Base-by-base conservation (phyloP, 352 stramenopile species). In the Pythium dissotocum region DNA sequence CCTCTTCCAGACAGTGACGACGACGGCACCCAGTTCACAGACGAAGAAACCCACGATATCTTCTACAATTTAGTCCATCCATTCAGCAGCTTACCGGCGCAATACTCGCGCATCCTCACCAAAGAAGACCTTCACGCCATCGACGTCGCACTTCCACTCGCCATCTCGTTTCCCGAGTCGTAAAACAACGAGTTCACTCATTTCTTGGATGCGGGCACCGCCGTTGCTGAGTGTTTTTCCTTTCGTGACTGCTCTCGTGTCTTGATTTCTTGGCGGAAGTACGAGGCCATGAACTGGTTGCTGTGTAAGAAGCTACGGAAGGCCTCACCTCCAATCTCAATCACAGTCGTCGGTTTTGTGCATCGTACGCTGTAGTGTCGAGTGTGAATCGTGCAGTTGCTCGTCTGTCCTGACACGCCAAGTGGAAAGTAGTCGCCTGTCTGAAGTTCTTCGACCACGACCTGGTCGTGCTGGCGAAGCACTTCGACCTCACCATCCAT, bases 251-350 rank as follows among this genome's bases (percentile, higher is more conserved):
- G 69, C 61, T 93, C 85, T 4, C 86, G 82, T 5, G 67, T 67
- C 70, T 90, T 88, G 36, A 93, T 82, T 49, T 93, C 79, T 32
- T 91, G 75, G 16, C 79, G 77, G 53, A 92, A 94, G 62, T 90
- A 94, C 28, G 86, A 87, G 8, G 82, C 79, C 63, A 93, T 80
- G 61, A 94, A 94, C 71, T 92, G 82, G 67, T 91, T 89, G 67
- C 86, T 94, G 52, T 85, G 82, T 32, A 94, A 71, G 51, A 94
- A 94, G 64, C 86, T 94, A 33, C 86, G 86, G 63, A 94, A 94
- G 4, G 82, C 88, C 64, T 94, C 84, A 6, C 86, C 86, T 18
- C 85, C 80, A 56, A 94, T 93, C 67, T 94, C 86, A 21, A 94
- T 78, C 28, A 94, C 80, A 48, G 81, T 83, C 13, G 83, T 87